phyloP scores from a whole-genome alignment of 495 filamentous ascomycete genomes.

The Niebla homalea region DNA sequence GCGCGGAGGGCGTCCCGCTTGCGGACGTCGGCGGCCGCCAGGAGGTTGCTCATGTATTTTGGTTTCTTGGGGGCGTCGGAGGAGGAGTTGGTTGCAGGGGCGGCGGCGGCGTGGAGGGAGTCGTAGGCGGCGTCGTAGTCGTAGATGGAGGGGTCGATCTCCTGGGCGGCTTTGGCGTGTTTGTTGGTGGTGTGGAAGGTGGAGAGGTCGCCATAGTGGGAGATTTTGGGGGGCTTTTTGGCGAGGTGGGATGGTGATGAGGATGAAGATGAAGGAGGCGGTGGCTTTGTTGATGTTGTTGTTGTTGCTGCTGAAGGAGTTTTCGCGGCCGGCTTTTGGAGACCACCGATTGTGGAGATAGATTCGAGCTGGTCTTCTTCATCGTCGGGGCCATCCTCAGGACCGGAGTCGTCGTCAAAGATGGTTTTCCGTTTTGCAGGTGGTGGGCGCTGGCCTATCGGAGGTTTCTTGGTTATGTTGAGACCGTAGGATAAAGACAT shows the following conservation, averaged over 20 bases:
- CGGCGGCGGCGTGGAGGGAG: constrained; percentile 32
- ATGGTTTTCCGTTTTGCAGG: constrained; percentile 37
- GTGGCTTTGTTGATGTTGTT: background rate
- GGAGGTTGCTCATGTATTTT: constrained; percentile 70
- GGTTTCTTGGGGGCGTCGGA: constrained; percentile 30
- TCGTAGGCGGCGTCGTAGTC: constrained; percentile 47
- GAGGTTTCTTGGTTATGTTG: constrained; percentile 38
- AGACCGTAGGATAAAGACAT: constrained; percentile 44
- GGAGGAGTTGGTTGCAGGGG: constrained; percentile 17
- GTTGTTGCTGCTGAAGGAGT: constrained; percentile 9
- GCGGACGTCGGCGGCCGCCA: constrained; percentile 69
- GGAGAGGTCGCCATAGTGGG: constrained; percentile 35
- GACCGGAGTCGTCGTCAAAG: constrained; percentile 33
- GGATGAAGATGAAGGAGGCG: constrained; percentile 4
- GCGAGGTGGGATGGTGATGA: constrained; percentile 7
- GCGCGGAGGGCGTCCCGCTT: constrained; percentile 83
- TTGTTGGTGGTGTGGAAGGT: constrained; percentile 34
- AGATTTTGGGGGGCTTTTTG: constrained; percentile 15
- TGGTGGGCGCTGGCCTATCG: constrained; percentile 19
- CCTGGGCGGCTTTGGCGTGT: constrained; percentile 33
- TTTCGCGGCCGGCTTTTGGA: constrained; percentile 13
- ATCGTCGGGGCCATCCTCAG: constrained; percentile 36
- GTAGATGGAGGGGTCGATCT: constrained; percentile 39
- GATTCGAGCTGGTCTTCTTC: constrained; percentile 17
- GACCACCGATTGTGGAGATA: constrained; percentile 32